Conservation (phyloP, 2,329 filamentous ascomycete species). For the Grosmannia clavigera region DNA sequence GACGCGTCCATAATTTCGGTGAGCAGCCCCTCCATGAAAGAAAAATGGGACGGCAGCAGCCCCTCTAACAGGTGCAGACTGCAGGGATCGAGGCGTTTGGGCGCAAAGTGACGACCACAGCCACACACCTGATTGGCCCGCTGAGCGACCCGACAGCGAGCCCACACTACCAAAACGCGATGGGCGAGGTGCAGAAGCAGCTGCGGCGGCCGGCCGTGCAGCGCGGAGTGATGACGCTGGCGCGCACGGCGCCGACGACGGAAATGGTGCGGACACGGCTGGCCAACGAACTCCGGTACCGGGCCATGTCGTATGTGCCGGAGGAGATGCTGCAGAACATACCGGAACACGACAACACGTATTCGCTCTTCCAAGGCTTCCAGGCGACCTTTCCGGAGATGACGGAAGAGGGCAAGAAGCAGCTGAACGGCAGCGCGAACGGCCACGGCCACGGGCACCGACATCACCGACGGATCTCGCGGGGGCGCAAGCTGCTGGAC, state of each 20-base stretch:
- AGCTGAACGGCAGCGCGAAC: constrained; percentile 16
- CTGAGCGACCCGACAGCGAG: constrained; percentile 41
- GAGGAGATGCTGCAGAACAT: constrained; percentile 86
- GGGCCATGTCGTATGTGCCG: constrained; percentile 74
- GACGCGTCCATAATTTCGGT: constrained; percentile 33
- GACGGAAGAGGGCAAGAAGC: constrained; percentile 57
- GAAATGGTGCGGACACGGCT: constrained; percentile 87
- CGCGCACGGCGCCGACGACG: constrained; percentile 85
- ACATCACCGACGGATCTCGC: constrained; percentile 56
- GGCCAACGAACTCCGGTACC: constrained; percentile 83
- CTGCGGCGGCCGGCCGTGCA: constrained; percentile 74
- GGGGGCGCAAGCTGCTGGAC: constrained; percentile 66
- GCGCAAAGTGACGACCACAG: constrained; percentile 88
- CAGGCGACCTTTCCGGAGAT: constrained; percentile 71
- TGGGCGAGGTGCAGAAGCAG: constrained; percentile 82
- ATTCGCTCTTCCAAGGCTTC: constrained; percentile 94
- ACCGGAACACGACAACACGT: constrained; percentile 72
- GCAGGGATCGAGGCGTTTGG: constrained; percentile 86
- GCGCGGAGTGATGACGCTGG: constrained; percentile 81
- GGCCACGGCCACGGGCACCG: constrained; percentile 15
- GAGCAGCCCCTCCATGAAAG: constrained; percentile 3
- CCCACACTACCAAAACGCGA: constrained; percentile 70
- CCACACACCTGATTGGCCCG: constrained; percentile 74
- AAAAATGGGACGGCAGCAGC: too few species aligned
- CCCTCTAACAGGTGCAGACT: constrained; percentile 38